These are phyloP conservation scores for Raffaelea albimanens DNA, from an alignment of 2,329 filamentous ascomycete genomes.

Conservation along the genomic window DNA sequence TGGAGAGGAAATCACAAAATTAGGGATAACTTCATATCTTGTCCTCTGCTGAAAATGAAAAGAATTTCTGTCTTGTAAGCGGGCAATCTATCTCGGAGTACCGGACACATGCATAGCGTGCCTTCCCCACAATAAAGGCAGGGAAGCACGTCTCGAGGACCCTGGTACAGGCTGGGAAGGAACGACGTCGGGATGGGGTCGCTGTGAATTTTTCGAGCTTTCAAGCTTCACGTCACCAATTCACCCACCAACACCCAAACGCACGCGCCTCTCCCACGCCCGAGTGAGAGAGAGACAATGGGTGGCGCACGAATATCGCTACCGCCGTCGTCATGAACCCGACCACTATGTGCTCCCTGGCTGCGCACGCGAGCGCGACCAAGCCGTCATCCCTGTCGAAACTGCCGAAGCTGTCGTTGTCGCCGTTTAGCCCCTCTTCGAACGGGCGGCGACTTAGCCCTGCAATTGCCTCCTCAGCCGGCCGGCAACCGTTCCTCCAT, in stretches of 20 bases:
- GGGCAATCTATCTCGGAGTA: too few relatives aligned
- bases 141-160: too few relatives aligned
- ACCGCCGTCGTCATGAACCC: slow-evolving; percentile 7
- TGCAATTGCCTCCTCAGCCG: not conserved
- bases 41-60: too few relatives aligned
- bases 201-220: not conserved
- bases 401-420: not conserved
- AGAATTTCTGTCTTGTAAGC: too few relatives aligned
- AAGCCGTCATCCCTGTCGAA: too few relatives aligned
- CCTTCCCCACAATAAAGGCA: not conserved
- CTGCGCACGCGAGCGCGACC: slow-evolving; percentile 2
- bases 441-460: too few relatives aligned
- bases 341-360: slow-evolving; percentile 2
- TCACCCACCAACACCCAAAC: not conserved
- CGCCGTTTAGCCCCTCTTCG: too few relatives aligned
- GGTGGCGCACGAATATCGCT: slow-evolving; percentile 1
- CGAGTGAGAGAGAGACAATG: not conserved
- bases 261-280: not conserved
- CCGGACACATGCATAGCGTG: not conserved
- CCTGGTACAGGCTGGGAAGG: too few relatives aligned
- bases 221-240: too few relatives aligned
- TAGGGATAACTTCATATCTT: slow-evolving; percentile 2
- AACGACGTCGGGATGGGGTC: too few relatives aligned
- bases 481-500: too few relatives aligned
- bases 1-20: not conserved